Conservation (phyloP, 371 early-diverging fungal genomes). For the Globomyces sp. region DNA sequence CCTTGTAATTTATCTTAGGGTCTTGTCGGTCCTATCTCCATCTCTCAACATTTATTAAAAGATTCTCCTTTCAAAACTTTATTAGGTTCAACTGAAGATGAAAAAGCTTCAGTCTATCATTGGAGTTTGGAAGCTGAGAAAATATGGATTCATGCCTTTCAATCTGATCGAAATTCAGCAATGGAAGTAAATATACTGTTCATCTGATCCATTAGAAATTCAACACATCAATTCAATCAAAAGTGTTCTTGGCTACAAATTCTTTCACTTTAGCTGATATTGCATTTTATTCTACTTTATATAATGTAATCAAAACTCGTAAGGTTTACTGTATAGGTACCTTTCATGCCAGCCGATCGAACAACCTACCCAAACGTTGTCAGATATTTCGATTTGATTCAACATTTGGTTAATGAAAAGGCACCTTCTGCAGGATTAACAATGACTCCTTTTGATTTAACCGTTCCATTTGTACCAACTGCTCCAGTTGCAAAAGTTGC, state of each 20-base stretch:
- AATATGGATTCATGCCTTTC: slow-evolving; percentile 7
- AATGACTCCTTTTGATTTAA: slow-evolving; percentile 20
- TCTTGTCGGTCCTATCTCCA: not conserved
- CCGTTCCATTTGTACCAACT: slow-evolving; percentile 17
- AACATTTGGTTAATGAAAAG: slow-evolving; percentile 16
- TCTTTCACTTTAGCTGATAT: slow-evolving; percentile 30
- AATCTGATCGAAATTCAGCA: not conserved
- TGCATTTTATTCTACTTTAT: slow-evolving; percentile 25
- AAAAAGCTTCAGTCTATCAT: slow-evolving; percentile 2
- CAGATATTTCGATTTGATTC: slow-evolving; percentile 25
- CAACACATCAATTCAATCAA: slow-evolving; percentile 17
- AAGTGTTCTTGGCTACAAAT: slow-evolving; percentile 22
- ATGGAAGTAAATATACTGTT: not conserved
- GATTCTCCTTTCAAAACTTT: not conserved
- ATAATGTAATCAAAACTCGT: slow-evolving; percentile 20
- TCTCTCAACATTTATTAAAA: slow-evolving; percentile 7
- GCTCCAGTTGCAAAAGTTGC: slow-evolving; percentile 9
- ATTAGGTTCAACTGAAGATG: slow-evolving; percentile 11
- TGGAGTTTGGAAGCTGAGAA: slow-evolving; percentile 14
- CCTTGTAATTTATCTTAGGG: too few relatives aligned
- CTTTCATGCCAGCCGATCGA: slow-evolving; percentile 14
- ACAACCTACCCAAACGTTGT: slow-evolving; percentile 17
- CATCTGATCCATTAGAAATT: not conserved
- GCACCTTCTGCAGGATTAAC: slow-evolving; percentile 1
- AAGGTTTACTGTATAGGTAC: not conserved